A percentile compares a stretch with the other conserved stretches of the same genome.
Evolutionary conservation across 2,329 filamentous ascomycete species (phyloP).

Genomic region (Cladosporium austrohemisphaericum): DNA sequence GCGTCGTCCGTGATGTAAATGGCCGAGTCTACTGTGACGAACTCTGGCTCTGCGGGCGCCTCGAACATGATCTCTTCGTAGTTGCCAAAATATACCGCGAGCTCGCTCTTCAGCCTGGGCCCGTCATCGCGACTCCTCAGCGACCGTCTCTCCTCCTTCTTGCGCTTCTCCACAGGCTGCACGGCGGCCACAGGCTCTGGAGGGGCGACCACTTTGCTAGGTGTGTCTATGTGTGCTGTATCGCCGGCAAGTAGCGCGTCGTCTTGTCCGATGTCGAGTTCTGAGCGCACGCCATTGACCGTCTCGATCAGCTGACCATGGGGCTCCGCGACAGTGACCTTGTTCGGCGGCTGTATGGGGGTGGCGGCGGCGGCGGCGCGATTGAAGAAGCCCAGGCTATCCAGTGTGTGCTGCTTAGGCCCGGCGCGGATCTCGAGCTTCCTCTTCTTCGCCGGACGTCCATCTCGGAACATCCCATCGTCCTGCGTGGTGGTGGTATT

Average conservation of each 20-base stretch:
- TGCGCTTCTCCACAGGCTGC: conserved; percentile 22
- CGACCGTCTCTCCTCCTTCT: conserved; percentile 63
- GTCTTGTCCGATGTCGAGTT: conserved; percentile 34
- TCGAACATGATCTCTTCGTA: conserved; percentile 94
- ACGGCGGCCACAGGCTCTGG: conserved; percentile 23
- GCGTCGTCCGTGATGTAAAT: conserved; percentile 32
- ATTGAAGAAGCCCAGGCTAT: conserved; percentile 23
- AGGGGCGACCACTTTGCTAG: conserved; percentile 8
- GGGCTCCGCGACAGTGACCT: conserved; percentile 41
- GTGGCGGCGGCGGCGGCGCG: conserved; percentile 14
- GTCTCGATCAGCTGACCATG: conserved; percentile 41
- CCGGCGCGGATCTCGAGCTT: conserved; percentile 26
- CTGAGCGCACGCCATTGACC: conserved; percentile 40
- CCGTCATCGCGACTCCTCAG: conserved; percentile 80
- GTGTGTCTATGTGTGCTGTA: conserved; percentile 4
- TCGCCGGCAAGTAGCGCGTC: conserved; percentile 20
- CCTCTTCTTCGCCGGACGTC: conserved; percentile 24
- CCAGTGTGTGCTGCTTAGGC: conserved; percentile 21
- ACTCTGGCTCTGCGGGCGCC: conserved; percentile 71
- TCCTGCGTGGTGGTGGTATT: background rate
- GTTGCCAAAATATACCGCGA: conserved; percentile 85
- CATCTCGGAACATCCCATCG: conserved; percentile 22
- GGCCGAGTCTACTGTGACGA: conserved; percentile 27
- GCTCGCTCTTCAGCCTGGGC: conserved; percentile 82
- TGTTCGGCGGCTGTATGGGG: conserved; percentile 37